Percentiles rank a stretch among this genome's conserved stretches.
These are phyloP conservation scores for Ensete glaucum DNA, from an alignment of 176 grass and related monocot genomes.

Conservation along the genomic window DNA sequence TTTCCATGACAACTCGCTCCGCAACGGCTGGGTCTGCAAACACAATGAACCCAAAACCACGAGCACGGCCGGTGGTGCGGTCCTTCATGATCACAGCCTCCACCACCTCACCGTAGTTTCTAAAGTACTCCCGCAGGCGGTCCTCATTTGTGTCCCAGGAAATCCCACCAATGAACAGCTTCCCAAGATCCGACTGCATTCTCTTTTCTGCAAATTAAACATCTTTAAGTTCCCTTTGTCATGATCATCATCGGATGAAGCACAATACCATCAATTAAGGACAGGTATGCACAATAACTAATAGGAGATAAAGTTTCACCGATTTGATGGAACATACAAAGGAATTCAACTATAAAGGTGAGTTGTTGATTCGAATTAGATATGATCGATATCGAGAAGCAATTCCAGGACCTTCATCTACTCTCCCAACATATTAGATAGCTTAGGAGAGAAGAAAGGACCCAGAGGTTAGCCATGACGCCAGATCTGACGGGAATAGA, in stretches of 20 bases:
- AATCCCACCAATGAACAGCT: constrained; percentile 86
- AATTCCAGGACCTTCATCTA: not conserved
- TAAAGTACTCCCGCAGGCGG: constrained; percentile 68
- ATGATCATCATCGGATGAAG: constrained; percentile 14
- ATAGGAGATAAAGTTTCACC: not conserved
- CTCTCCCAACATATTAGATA: not conserved
- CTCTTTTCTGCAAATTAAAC: constrained; percentile 18
- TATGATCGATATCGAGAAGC: not conserved
- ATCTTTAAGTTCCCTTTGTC: constrained; percentile 5
- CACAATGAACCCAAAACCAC: constrained; percentile 79
- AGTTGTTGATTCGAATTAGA: not conserved
- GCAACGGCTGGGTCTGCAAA: constrained; percentile 57
- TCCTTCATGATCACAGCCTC: constrained; percentile 81
- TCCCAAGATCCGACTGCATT: constrained; percentile 69
- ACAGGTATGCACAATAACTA: not conserved
- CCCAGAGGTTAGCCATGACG: not conserved
- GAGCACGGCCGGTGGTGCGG: constrained; percentile 47
- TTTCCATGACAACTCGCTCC: constrained; percentile 58
- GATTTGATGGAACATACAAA: not conserved
- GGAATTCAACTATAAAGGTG: not conserved
- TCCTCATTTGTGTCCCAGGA: constrained; percentile 93
- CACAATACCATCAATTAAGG: constrained; percentile 5
- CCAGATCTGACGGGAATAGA: not conserved
- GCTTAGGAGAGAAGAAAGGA: not conserved
- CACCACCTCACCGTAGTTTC: constrained; percentile 69